These are phyloP conservation scores for Laguncularia racemosa DNA, from an alignment of 345 rosid species.

Conservation along the genomic window DNA sequence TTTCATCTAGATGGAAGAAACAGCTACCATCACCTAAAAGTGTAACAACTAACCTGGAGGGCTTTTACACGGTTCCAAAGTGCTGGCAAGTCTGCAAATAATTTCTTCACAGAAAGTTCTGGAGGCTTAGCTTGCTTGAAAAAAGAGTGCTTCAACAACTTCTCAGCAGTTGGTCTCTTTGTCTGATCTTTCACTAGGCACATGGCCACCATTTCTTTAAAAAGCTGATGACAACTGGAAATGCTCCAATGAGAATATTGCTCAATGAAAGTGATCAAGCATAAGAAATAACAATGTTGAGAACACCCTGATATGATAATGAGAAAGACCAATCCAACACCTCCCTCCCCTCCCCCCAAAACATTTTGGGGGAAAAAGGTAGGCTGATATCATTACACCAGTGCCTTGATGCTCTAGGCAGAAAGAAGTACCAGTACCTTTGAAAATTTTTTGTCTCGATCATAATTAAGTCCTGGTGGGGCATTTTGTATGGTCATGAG, in stretches of 20 bases:
- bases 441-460: slow-evolving; percentile 94
- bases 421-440: slow-evolving; percentile 90
- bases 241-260: slow-evolving; percentile 70
- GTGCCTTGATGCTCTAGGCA: slow-evolving; percentile 16
- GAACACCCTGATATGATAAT: background rate
- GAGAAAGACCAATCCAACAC: background rate
- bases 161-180: slow-evolving; percentile 96
- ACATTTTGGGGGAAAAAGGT: background rate
- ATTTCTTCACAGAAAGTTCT: slow-evolving; percentile 67
- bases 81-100: slow-evolving; percentile 78
- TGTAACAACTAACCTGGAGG: slow-evolving; percentile 55
- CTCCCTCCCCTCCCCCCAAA: background rate
- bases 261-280: slow-evolving; percentile 6
- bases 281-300: background rate
- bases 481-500: slow-evolving; percentile 98
- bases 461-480: slow-evolving; percentile 98
- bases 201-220: slow-evolving; percentile 99
- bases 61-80: slow-evolving; percentile 95
- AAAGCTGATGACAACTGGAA: slow-evolving; percentile 97
- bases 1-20: slow-evolving; percentile 9
- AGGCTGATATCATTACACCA: background rate
- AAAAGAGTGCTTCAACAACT: slow-evolving; percentile 79
- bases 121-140: slow-evolving; percentile 93
- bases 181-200: slow-evolving; percentile 99
- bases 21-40: slow-evolving; percentile 2